A percentile compares a stretch with the other conserved stretches of the same genome.
Conservation (phyloP, 352 stramenopile species). For the Phytophthora ohioensis region DNA sequence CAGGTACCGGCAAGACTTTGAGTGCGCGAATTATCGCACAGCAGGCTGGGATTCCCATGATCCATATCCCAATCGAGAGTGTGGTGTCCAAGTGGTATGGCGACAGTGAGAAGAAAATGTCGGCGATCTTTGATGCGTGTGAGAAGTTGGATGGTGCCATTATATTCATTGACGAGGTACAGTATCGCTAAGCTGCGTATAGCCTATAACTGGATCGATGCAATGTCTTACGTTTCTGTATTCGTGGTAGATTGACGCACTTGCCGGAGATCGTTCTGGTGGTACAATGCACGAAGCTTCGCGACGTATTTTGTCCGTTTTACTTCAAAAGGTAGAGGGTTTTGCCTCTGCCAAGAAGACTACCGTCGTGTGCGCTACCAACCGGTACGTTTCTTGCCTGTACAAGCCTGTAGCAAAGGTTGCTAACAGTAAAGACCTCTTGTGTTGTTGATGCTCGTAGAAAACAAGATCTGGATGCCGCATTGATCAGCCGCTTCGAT, state of each 20-base stretch:
- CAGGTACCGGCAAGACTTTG: conserved; percentile 95
- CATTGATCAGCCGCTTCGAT: conserved; percentile 94
- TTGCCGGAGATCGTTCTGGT: conserved; percentile 89
- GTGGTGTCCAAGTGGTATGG: conserved; percentile 96
- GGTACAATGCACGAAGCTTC: conserved; percentile 94
- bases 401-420: neutral
- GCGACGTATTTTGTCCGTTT: conserved; percentile 90
- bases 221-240: neutral
- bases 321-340: conserved; percentile 93
- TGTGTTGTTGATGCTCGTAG: conserved; percentile 39
- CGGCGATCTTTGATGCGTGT: conserved; percentile 94
- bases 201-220: neutral
- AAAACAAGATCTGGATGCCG: conserved; percentile 94
- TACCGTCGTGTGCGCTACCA: conserved; percentile 94
- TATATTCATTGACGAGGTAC: conserved; percentile 95
- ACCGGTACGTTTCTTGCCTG: conserved; percentile 55
- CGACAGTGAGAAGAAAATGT: conserved; percentile 96
- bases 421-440: neutral
- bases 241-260: conserved; percentile 82
- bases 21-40: conserved; percentile 95
- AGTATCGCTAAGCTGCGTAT: neutral
- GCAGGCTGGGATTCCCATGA: conserved; percentile 92
- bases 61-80: conserved; percentile 94
- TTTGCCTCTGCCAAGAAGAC: conserved; percentile 94
- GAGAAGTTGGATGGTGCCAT: conserved; percentile 93